Base-by-base conservation (phyloP, 805 yeast genomes). In the Candida rishiriensis region DNA sequence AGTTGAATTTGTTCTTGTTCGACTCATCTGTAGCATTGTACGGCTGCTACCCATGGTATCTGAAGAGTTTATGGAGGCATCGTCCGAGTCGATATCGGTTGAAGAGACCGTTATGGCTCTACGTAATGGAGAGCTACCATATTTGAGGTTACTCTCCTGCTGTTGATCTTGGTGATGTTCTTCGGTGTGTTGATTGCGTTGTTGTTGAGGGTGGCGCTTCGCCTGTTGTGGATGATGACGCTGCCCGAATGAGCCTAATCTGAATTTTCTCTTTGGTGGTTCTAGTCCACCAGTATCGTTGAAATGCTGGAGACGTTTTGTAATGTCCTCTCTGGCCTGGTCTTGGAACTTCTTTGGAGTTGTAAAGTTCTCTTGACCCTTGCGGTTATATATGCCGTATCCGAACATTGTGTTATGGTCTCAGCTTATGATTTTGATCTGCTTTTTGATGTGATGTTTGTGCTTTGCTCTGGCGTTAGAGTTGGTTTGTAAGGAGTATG, bases 111-210 rank as follows among this genome's bases (percentile, higher is more conserved):
- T 53, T 12, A 59, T 44, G 12, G 63, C 52, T 28, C 56, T 46
- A 36, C 63, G 52, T 18, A 64, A 44, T 1, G 69, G 69, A 4
- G 69, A 64, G 8, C 60, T 51, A n/a, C 63, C 65, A 44, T 64
- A 63, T n/a, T 57, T 55, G 16, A 61, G 43, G 13, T 34, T 33
- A 21, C 7, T 21, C 26, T 21, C 26, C 29, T 44, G 43, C 6
- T 39, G 38, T 32, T 37, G 31, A 7, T 36, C 16, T 29, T 12
- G 29, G 18, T 40, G 47, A 13, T 43, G 32, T 11, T 39, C 41
- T 17, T 34, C 28, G 13, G 18, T 34, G 6, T 36, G 40, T 37
- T 15, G 42, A 28, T 37, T 38, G 38, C 4, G 36, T 14, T 29
- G 29, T 29, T 34, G 34, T n/a, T 16, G 34, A 5, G 26, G 26